phyloP scores from a whole-genome alignment of 2,329 filamentous ascomycete genomes.

The Trichoderma atrobrunneum region DNA sequence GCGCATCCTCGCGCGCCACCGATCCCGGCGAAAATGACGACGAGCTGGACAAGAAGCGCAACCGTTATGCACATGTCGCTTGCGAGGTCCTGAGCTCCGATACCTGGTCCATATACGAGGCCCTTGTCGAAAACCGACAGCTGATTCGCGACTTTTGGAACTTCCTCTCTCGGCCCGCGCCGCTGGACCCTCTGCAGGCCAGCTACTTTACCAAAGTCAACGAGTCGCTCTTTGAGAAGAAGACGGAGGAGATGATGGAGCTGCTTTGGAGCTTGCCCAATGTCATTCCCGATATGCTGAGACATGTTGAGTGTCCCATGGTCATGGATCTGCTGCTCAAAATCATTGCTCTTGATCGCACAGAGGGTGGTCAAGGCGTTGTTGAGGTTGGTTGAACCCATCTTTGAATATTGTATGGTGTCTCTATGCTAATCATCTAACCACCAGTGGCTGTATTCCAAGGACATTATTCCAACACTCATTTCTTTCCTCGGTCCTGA shows the following conservation, averaged over 20 bases:
- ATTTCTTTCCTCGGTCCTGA: slow-evolving; percentile 84
- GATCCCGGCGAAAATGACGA: slow-evolving; percentile 57
- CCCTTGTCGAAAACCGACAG: slow-evolving; percentile 78
- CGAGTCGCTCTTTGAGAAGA: slow-evolving; percentile 94
- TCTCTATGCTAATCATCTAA: slow-evolving; percentile 20
- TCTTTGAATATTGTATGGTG: neutral
- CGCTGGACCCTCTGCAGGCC: slow-evolving; percentile 88
- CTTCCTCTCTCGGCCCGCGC: slow-evolving; percentile 79
- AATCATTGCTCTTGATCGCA: slow-evolving; percentile 93
- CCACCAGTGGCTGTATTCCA: slow-evolving; percentile 83
- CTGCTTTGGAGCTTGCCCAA: slow-evolving; percentile 81
- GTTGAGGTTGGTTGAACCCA: slow-evolving; percentile 67
- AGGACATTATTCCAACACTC: slow-evolving; percentile 81
- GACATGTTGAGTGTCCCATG: slow-evolving; percentile 95
- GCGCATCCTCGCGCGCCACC: slow-evolving; percentile 51
- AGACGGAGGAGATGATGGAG: slow-evolving; percentile 94
- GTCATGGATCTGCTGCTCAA: slow-evolving; percentile 97
- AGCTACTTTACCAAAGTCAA: slow-evolving; percentile 99
- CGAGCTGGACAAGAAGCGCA: slow-evolving; percentile 83
- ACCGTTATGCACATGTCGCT: slow-evolving; percentile 90
- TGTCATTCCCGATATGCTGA: slow-evolving; percentile 79
- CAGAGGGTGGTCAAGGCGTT: slow-evolving; percentile 84
- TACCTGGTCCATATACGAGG: slow-evolving; percentile 94
- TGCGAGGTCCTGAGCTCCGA: slow-evolving; percentile 93
- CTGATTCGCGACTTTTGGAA: slow-evolving; percentile 85